A percentile compares a stretch with the other conserved stretches of the same genome.
phyloP scores from a whole-genome alignment of 1,139 yeast genomes.

The Pneumocystis canis region DNA sequence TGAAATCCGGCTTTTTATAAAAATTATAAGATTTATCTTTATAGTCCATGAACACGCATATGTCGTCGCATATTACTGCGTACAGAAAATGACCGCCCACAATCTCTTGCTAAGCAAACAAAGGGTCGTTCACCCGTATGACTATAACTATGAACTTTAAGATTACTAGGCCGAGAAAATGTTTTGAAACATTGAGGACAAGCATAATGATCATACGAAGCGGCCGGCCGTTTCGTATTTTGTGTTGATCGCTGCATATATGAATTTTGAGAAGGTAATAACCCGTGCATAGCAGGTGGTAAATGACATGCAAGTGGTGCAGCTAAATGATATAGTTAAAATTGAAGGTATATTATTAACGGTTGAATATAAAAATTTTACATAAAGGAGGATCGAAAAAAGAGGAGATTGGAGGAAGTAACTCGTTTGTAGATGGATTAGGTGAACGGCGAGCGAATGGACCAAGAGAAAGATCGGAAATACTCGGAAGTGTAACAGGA shows the following conservation, averaged over 20 bases:
- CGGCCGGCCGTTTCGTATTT: neutral
- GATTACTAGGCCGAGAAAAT: conserved; percentile 67
- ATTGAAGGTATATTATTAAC: no score
- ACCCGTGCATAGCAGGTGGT: neutral
- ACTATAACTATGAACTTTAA: conserved; percentile 65
- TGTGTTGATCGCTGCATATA: neutral
- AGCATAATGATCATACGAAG: conserved; percentile 20
- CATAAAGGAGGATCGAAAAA: no score
- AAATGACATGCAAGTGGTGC: no score
- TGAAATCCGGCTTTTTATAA: no score
- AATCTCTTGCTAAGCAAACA: conserved; percentile 48
- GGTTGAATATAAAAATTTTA: no score
- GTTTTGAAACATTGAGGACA: conserved; percentile 63
- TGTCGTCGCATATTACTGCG: conserved; percentile 73
- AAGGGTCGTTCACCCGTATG: conserved; percentile 82
- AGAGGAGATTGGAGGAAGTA: no score
- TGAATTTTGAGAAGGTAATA: neutral
- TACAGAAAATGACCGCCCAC: conserved; percentile 62
- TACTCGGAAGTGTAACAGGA: no score
- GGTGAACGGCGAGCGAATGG: no score
- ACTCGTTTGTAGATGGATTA: no score
- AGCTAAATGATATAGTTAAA: no score
- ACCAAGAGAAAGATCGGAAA: no score
- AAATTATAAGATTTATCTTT: no score
- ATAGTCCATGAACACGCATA: conserved; percentile 19